Evolutionary conservation across 2,329 filamentous ascomycete species (phyloP).

Genomic region (Aspergillus sp.): DNA sequence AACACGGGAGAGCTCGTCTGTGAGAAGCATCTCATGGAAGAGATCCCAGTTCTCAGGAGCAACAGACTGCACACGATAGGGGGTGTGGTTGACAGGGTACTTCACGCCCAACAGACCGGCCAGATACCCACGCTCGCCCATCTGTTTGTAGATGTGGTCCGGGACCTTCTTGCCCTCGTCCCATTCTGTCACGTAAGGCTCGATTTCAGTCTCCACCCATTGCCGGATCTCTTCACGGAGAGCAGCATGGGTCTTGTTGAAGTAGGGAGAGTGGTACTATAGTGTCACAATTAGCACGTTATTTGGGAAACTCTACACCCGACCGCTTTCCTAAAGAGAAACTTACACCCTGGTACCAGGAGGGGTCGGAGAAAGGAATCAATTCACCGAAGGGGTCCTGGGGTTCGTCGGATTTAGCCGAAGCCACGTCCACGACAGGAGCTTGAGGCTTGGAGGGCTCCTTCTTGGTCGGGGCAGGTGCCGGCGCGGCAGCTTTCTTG

Average conservation of each 20-base stretch:
- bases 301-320: neutral
- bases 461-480: constrained; percentile 49
- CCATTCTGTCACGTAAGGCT: constrained; percentile 93
- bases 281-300: constrained; percentile 8
- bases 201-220: constrained; percentile 87
- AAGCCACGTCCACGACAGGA: constrained; percentile 42
- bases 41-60: constrained; percentile 90
- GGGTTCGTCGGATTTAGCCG: constrained; percentile 62
- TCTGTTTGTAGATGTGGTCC: constrained; percentile 86
- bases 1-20: constrained; percentile 85
- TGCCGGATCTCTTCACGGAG: constrained; percentile 86
- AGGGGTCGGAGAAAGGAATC: constrained; percentile 87
- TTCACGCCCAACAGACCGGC: constrained; percentile 78
- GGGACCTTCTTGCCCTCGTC: constrained; percentile 92
- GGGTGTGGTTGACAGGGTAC: constrained; percentile 73
- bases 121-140: constrained; percentile 89
- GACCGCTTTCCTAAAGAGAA: neutral
- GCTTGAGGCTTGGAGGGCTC: constrained; percentile 56
- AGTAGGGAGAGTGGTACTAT: constrained; percentile 94
- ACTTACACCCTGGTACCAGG: constrained; percentile 90
- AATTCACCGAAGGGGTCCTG: constrained; percentile 82
- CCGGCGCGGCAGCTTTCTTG: constrained; percentile 63
- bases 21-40: constrained; percentile 95
- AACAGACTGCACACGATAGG: constrained; percentile 72
- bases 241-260: constrained; percentile 88